phyloP scores from a whole-genome alignment of 148 eudicot genomes.

The Camellia granthamiana region DNA sequence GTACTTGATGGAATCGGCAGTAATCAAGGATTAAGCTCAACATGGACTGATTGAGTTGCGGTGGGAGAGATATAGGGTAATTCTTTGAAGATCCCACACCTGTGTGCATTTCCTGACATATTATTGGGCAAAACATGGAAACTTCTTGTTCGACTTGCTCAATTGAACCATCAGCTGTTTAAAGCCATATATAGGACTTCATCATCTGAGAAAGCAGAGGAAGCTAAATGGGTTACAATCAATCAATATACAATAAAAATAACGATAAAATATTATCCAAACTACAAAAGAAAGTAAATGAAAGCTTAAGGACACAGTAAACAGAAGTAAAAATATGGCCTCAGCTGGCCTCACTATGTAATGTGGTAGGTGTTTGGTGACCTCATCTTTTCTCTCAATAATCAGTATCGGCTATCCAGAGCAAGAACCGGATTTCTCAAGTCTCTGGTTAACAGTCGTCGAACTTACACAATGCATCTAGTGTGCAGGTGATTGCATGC shows the following conservation, averaged over 20 bases:
- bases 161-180: constrained; percentile 79
- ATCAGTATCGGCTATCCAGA: background rate
- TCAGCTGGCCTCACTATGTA: background rate
- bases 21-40: constrained; percentile 83
- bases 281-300: background rate
- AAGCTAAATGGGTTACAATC: constrained; percentile 7
- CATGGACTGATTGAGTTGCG: constrained; percentile 66
- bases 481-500: too few species aligned
- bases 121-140: constrained; percentile 77
- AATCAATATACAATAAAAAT: background rate
- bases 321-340: background rate
- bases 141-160: constrained; percentile 92
- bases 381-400: background rate
- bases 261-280: background rate
- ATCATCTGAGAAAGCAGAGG: constrained; percentile 52
- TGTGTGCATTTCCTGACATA: constrained; percentile 73
- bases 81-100: constrained; percentile 78
- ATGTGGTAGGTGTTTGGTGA: too few species aligned
- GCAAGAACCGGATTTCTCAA: background rate
- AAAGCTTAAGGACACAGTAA: background rate
- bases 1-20: constrained; percentile 88
- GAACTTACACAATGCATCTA: too few species aligned
- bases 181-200: constrained; percentile 93
- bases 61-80: constrained; percentile 77
- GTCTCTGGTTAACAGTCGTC: too few species aligned